Conservation (phyloP, 495 filamentous ascomycete species). For the Tuber aestivum region DNA sequence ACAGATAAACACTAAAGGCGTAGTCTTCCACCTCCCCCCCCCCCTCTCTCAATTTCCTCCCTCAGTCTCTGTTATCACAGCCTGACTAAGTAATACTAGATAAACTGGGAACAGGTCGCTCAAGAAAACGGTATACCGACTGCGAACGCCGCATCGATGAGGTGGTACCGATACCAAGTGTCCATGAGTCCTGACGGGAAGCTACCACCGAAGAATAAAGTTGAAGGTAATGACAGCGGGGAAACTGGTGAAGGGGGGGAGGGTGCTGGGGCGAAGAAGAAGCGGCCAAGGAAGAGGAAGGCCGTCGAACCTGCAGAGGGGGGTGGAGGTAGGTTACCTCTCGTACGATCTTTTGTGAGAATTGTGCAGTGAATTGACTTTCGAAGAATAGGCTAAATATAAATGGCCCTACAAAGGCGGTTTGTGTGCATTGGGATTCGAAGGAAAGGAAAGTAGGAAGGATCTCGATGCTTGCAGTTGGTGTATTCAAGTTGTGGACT, state of each 20-base stretch:
- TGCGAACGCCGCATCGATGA: not conserved
- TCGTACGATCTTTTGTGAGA: not conserved
- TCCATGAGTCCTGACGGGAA: slow-evolving; percentile 5
- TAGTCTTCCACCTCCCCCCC: not conserved
- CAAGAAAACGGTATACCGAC: slow-evolving; percentile 6
- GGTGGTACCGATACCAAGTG: slow-evolving; percentile 2
- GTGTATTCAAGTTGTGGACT: not conserved
- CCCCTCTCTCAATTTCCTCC: not conserved
- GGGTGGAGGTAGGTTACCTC: not conserved
- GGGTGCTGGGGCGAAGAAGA: not conserved
- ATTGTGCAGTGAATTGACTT: not conserved
- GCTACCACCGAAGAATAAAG: not conserved
- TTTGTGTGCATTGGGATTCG: not conserved
- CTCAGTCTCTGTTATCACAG: not conserved
- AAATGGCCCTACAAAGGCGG: too few relatives aligned
- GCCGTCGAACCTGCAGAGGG: not conserved
- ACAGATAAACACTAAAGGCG: slow-evolving; percentile 5
- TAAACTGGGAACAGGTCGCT: slow-evolving; percentile 11
- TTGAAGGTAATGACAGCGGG: not conserved
- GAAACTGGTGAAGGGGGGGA: not conserved
- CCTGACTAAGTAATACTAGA: not conserved
- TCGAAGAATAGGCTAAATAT: not conserved
- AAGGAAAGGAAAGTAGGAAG: not conserved
- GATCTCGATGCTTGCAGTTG: not conserved
- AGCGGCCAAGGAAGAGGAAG: not conserved